Evolutionary conservation across 2,329 filamentous ascomycete species (phyloP).

Genomic region (Xylaria sp.): DNA sequence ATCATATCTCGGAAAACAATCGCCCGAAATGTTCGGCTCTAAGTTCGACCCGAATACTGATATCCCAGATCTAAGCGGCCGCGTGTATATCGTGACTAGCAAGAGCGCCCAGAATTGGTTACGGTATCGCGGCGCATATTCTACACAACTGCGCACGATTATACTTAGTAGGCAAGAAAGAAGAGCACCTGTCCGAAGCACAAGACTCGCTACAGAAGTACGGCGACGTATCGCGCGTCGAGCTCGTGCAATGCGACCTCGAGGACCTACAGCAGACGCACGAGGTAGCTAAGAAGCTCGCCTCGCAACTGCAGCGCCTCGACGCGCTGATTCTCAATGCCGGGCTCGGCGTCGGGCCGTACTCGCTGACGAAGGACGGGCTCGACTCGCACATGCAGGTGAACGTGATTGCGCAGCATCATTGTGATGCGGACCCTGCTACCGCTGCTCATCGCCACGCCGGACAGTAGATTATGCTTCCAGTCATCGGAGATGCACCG

Average conservation of each 20-base stretch:
- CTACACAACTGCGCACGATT: conserved; percentile 60
- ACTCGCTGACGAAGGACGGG: conserved; percentile 61
- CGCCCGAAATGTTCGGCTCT: conserved; percentile 35
- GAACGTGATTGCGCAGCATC: conserved; percentile 54
- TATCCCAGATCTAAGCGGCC: conserved; percentile 36
- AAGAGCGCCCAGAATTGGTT: conserved; percentile 63
- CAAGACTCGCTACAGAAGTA: conserved; percentile 56
- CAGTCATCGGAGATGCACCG: conserved; percentile 60
- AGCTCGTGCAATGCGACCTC: conserved; percentile 59
- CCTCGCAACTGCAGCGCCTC: conserved; percentile 55
- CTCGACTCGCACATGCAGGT: conserved; percentile 52
- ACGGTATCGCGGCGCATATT: conserved; percentile 63
- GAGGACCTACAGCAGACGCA: conserved; percentile 59
- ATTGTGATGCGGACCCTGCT: conserved; percentile 60
- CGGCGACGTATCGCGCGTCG: conserved; percentile 58
- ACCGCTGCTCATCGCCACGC: conserved; percentile 57
- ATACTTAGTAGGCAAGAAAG: conserved; percentile 61
- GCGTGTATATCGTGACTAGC: conserved; percentile 61
- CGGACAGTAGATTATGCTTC: conserved; percentile 59
- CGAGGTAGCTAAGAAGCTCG: conserved; percentile 57
- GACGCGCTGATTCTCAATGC: conserved; percentile 62
- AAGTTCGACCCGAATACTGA: conserved; percentile 43
- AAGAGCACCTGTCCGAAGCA: conserved; percentile 59
- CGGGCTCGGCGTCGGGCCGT: conserved; percentile 61
- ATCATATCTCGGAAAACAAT: background rate